Percentiles rank a stretch among this genome's conserved stretches.
These are phyloP conservation scores for Bacterosira constricta DNA, from an alignment of 108 stramenopile species.

Conservation along the genomic window DNA sequence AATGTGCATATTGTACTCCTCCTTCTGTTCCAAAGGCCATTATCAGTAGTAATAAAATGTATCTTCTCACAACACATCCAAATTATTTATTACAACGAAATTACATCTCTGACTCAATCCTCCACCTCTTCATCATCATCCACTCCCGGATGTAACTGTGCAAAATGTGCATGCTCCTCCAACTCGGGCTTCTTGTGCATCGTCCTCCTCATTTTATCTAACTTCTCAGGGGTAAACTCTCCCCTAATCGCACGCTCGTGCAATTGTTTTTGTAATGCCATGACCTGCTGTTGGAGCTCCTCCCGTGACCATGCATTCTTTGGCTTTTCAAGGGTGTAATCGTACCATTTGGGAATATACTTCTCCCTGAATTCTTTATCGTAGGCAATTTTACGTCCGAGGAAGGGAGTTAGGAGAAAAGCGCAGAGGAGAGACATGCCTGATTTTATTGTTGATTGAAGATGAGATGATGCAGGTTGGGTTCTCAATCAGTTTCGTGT, in stretches of 20 bases:
- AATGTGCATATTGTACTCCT: too few relatives aligned
- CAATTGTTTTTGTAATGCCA: slow-evolving; percentile 53
- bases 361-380: slow-evolving; percentile 77
- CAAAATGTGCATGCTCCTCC: slow-evolving; percentile 67
- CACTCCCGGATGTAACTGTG: slow-evolving; percentile 74
- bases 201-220: slow-evolving; percentile 64
- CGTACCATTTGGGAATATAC: slow-evolving; percentile 82
- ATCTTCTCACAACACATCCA: not conserved
- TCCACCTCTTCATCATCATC: slow-evolving; percentile 70
- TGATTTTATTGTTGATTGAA: too few relatives aligned
- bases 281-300: slow-evolving; percentile 77
- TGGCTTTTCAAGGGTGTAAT: slow-evolving; percentile 76
- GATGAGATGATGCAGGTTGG: too few relatives aligned
- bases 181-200: slow-evolving; percentile 47
- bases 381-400: slow-evolving; percentile 80
- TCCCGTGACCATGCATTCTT: slow-evolving; percentile 72
- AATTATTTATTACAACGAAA: too few relatives aligned
- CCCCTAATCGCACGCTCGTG: slow-evolving; percentile 74
- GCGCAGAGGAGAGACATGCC: slow-evolving; percentile 55
- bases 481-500: too few relatives aligned
- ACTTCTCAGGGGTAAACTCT: slow-evolving; percentile 81
- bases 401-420: slow-evolving; percentile 71
- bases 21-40: too few relatives aligned
- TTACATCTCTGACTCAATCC: too few relatives aligned
- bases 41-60: too few relatives aligned